Evolutionary conservation across 2,329 filamentous ascomycete species (phyloP), one percentile per base, ranked within the genome.

Genomic region (Lizonia empirigonia): DNA sequence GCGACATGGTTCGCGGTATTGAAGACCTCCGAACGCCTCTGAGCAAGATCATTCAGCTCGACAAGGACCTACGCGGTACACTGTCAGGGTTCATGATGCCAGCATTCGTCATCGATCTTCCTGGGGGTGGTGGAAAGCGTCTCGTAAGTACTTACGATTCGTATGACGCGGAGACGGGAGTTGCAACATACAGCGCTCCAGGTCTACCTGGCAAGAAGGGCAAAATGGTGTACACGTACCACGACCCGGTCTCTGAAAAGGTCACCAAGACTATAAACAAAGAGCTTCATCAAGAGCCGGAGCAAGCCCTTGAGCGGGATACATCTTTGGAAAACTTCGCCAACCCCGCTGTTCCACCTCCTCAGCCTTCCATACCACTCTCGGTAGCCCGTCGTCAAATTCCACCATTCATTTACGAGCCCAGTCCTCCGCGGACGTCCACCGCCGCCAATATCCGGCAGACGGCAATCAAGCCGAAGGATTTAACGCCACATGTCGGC

Each of bases 21-120:
- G 85, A 87, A 71, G 84, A 87, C 60, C 74, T 86, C 18, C 81
- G 85, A 7, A 87, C 84, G 0, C 83, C 83, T 2, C 75, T 87
- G 9, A 75, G 77, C 34, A 83, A 80, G 2, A 84, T 85, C 37
- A 75, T 86, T 13, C 72, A 83, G 15, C 72, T 87, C 0, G 84
- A 87, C 65, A 74, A 78, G 18, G 65, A 81, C 33, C 76, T 87
- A 45, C 80, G 82, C 9, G 85, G 84, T 23, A 82, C 78, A 0
- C 81, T 86, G 35, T 83, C 83, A 0, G 85, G 85, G 1, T 87
- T 85, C 68, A 78, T 81, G 74, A 85, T 78, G 73, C 85, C 85
- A 0, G 76, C 80, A 15, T 87, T 86, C 59, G 79, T 87, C 5
- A 81, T 86, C 16, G 84, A 87, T 63, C 77, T 87, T 5, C 85